phyloP scores from a whole-genome alignment of 305 asterid species.

The Petunia hybrid region DNA sequence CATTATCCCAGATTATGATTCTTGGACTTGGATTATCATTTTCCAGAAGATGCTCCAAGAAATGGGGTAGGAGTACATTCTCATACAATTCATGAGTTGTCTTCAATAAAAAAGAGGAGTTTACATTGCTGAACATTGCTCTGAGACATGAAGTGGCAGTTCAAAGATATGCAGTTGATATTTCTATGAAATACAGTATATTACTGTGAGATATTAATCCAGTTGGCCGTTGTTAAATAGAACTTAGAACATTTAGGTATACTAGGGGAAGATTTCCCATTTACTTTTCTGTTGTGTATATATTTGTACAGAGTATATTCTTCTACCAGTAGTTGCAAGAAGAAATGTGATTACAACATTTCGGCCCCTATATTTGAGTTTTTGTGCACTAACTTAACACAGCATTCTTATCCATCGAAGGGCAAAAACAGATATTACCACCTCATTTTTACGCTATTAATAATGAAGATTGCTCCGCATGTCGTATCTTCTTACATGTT shows the following conservation, averaged over 20 bases:
- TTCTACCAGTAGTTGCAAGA: background rate
- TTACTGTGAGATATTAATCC: background rate
- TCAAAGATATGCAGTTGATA: background rate
- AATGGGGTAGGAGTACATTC: background rate
- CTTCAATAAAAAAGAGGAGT: background rate
- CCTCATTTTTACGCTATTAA: too few relatives aligned
- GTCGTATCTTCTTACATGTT: too few relatives aligned
- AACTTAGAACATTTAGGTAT: background rate
- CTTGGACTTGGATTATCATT: background rate
- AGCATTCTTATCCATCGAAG: too few relatives aligned
- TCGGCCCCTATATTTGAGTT: background rate
- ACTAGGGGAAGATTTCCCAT: background rate
- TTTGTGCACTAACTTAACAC: too few relatives aligned
- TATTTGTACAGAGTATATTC: background rate
- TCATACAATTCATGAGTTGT: background rate
- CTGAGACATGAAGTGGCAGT: background rate
- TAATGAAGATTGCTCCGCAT: too few relatives aligned
- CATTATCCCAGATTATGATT: background rate
- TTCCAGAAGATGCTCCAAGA: slow-evolving; percentile 6
- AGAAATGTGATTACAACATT: background rate
- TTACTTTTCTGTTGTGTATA: background rate
- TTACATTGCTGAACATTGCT: background rate
- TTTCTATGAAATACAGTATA: background rate
- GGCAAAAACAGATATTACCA: too few relatives aligned
- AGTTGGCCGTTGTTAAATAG: background rate